Base-by-base conservation (phyloP, 371 early-diverging fungal genomes). In the Rhizopus arrhizus region DNA sequence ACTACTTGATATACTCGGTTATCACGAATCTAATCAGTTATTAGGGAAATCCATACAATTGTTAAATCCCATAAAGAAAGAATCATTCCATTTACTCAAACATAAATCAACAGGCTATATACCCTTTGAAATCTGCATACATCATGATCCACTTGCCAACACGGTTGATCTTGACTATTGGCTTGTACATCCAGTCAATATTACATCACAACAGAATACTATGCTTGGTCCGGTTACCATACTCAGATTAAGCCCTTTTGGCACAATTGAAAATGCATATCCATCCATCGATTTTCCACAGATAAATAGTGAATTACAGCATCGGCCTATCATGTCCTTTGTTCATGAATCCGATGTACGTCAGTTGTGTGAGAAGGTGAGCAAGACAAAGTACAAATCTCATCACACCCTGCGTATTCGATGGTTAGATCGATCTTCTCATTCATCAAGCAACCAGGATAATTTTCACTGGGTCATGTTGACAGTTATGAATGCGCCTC, bases 261-360 rank as follows among this genome's bases (percentile, higher is more conserved):
- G 76, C 9, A 76, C 71, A 4, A 65, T 73, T 34, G 77, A 69
- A 12, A 71, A 66, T 15, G 72, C 66, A 16, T 64, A 70, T 29
- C 62, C 66, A 22, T 58, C 68, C 29, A 41, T 35, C 15, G 49
- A 65, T 28, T 64, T 65, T 42, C 69, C 67, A 2, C 68, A 68
- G 7, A 13, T 42, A 10, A 11, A 46, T 6, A 40, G 13, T 28
- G 55, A 68, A 28, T 63, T 76, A 4, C 51, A 64, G 12, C 73
- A 73, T n/a, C 66, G 49, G 33, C 73, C 77, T 9, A 73, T 76
- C 49, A 76, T 76, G 77, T 68, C 77, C 9, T 76, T 70, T 64
- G 58, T 76, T 38, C 71, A 76, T 33, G 56, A 68, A 11, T 68
- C 66, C 33, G 77, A 76, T 52, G 66, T 76, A 2, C 65, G 66